A percentile compares a stretch with the other conserved stretches of the same genome.
These are phyloP conservation scores for Kwoniella dejecticola DNA, from an alignment of 768 basidiomycete species.

Conservation along the genomic window DNA sequence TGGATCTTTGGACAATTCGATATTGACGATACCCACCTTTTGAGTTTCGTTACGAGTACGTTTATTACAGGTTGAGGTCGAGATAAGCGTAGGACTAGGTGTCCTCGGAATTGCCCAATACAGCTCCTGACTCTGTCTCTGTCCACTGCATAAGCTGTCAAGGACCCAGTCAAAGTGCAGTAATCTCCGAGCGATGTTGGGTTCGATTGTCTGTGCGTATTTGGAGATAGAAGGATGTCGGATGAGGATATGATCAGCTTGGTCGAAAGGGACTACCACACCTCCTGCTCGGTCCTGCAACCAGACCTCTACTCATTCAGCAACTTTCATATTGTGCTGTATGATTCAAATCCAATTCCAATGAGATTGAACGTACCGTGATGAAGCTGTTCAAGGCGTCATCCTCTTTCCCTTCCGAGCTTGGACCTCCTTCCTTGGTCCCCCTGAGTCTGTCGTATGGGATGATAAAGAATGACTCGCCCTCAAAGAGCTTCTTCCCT, in stretches of 20 bases:
- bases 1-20: too few species aligned
- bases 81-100: too few species aligned
- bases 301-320: neutral
- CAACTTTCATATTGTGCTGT: neutral
- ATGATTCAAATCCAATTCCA: too few species aligned
- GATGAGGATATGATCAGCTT: neutral
- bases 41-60: too few species aligned
- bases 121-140: neutral
- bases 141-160: neutral
- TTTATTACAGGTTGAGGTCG: too few species aligned
- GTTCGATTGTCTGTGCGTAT: neutral
- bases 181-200: neutral
- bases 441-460: neutral
- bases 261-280: neutral
- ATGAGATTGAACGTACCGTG: too few species aligned
- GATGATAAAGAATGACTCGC: neutral
- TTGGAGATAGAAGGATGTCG: neutral
- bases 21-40: too few species aligned
- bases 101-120: constrained; percentile 1
- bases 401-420: too few species aligned
- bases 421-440: too few species aligned
- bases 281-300: constrained; percentile 3
- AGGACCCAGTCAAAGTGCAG: constrained; percentile 7
- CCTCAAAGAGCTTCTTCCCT: constrained; percentile 1
- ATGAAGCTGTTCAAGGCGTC: too few species aligned